Percentiles rank a stretch among this genome's conserved stretches.
Conservation (phyloP, 495 filamentous ascomycete genomes). For the Penicillium angulare region DNA sequence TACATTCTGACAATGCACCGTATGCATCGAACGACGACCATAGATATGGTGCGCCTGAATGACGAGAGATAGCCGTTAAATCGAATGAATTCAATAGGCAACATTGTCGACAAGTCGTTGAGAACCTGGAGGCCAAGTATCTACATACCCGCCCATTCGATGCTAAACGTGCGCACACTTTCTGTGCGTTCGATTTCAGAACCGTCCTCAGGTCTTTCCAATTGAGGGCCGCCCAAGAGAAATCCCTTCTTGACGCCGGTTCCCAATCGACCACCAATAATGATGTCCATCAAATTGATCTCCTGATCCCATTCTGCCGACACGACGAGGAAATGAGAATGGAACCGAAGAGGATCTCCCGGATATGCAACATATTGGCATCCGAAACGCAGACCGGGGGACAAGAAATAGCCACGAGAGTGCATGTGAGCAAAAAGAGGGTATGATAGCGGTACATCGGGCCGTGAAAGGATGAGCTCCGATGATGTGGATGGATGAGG, state of each 20-base stretch:
- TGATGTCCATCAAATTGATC: slow-evolving; percentile 76
- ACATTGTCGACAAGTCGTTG: too few species aligned
- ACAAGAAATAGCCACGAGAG: slow-evolving; percentile 75
- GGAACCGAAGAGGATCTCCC: slow-evolving; percentile 90
- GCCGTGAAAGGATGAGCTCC: slow-evolving; percentile 31
- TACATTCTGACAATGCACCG: background rate
- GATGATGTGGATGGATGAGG: slow-evolving; percentile 27
- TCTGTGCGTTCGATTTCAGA: slow-evolving; percentile 23
- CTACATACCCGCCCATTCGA: slow-evolving; percentile 86
- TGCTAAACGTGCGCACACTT: slow-evolving; percentile 65
- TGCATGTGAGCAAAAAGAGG: slow-evolving; percentile 68
- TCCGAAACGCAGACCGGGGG: slow-evolving; percentile 90
- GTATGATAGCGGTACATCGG: slow-evolving; percentile 50
- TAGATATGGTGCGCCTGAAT: background rate
- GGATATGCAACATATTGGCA: slow-evolving; percentile 93
- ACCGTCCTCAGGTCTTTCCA: slow-evolving; percentile 24
- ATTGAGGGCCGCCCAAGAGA: slow-evolving; percentile 68
- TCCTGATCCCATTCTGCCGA: slow-evolving; percentile 82
- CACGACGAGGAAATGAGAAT: slow-evolving; percentile 84
- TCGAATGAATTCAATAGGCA: too few species aligned
- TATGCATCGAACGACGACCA: background rate
- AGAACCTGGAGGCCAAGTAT: too few species aligned
- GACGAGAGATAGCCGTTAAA: background rate
- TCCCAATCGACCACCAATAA: slow-evolving; percentile 81
- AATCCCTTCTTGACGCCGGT: slow-evolving; percentile 96